Percentiles rank a stretch among this genome's conserved stretches.
Conservation (phyloP, 192 early-diverging fungal species). For the Gaertneriomyces semiglobifer region DNA sequence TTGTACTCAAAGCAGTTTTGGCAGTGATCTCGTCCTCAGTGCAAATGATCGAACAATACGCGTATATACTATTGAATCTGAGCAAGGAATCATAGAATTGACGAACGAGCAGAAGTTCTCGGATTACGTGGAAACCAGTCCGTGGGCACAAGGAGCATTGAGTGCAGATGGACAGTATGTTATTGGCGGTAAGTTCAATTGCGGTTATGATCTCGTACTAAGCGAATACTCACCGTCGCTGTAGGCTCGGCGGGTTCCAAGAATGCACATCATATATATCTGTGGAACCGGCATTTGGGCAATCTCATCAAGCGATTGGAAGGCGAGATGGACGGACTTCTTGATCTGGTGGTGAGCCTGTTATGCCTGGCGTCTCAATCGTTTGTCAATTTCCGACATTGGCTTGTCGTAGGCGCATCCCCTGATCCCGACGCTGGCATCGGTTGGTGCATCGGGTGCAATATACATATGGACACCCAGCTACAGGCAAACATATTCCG, state of each 20-base stretch:
- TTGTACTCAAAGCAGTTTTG: constrained; percentile 12
- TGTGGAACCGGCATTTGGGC: constrained; percentile 83
- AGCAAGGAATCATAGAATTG: constrained; percentile 12
- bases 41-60: constrained; percentile 77
- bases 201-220: no score
- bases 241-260: constrained; percentile 37
- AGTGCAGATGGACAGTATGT: constrained; percentile 88
- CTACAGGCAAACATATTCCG: constrained; percentile 84
- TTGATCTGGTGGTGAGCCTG: constrained; percentile 67
- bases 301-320: constrained; percentile 88
- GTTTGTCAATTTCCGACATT: background rate
- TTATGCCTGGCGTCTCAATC: background rate
- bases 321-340: constrained; percentile 71
- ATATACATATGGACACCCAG: constrained; percentile 85
- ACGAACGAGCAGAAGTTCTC: constrained; percentile 67
- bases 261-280: constrained; percentile 90
- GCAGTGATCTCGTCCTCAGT: constrained; percentile 74
- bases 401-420: constrained; percentile 73
- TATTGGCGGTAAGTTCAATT: constrained; percentile 60
- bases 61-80: constrained; percentile 49
- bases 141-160: constrained; percentile 87
- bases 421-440: constrained; percentile 73
- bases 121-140: constrained; percentile 85
- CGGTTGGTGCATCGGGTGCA: constrained; percentile 74
- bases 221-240: background rate